phyloP scores from a whole-genome alignment of 1,284 basidiomycete genomes.

The Apiotrichum veenhuisii region DNA sequence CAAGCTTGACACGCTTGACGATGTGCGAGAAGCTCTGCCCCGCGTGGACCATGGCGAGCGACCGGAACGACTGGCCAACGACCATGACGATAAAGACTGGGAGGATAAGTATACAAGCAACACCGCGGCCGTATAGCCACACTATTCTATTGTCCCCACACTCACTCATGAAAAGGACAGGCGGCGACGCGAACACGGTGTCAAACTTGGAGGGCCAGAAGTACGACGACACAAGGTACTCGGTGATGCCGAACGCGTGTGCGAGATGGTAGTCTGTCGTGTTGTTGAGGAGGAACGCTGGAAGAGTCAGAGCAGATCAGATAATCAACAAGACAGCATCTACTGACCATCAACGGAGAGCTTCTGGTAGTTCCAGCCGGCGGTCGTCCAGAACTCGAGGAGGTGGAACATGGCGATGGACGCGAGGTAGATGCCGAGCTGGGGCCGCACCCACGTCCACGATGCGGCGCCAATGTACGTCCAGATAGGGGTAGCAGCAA shows the following conservation, averaged over 20 bases:
- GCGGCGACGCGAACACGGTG: conserved; percentile 22
- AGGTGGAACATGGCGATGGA: conserved; percentile 85
- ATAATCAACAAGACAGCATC: neutral
- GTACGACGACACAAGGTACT: conserved; percentile 72
- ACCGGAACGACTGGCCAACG: conserved; percentile 73
- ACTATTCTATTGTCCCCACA: neutral
- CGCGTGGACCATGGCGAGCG: conserved; percentile 92
- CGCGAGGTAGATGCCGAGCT: conserved; percentile 75
- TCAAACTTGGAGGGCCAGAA: conserved; percentile 52
- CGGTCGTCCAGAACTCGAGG: conserved; percentile 91
- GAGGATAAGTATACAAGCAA: conserved; percentile 10
- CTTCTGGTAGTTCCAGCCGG: conserved; percentile 89
- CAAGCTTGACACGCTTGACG: conserved; percentile 65
- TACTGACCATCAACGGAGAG: conserved; percentile 85
- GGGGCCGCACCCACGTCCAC: conserved; percentile 66
- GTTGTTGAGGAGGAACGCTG: conserved; percentile 93
- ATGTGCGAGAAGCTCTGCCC: conserved; percentile 88
- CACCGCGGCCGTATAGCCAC: neutral
- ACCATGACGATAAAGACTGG: conserved; percentile 54
- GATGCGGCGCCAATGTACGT: conserved; percentile 24
- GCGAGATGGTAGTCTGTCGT: conserved; percentile 80
- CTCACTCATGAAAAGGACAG: conserved; percentile 46
- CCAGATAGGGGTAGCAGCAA: conserved; percentile 54
- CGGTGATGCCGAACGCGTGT: conserved; percentile 69
- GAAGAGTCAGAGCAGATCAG: neutral